These are phyloP conservation scores for Magnolia kwangsiensis DNA, from an alignment of 164 flowering plant species.

Conservation along the genomic window DNA sequence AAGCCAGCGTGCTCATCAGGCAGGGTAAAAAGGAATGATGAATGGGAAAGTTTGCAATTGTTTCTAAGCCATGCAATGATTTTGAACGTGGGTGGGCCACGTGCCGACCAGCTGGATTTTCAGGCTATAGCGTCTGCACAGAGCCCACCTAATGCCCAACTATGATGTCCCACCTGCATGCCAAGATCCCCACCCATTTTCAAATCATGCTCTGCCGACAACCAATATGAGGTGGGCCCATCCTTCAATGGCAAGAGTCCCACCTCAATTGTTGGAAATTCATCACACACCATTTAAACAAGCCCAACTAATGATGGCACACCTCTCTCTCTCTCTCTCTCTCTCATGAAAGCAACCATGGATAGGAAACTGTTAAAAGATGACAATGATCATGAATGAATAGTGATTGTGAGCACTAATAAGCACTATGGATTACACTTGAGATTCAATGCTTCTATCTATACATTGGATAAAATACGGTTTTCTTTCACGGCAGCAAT, in stretches of 20 bases:
- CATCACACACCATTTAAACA: background rate
- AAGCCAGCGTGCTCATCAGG: too few species aligned
- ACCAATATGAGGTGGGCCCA: background rate
- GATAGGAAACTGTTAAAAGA: background rate
- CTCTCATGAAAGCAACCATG: background rate
- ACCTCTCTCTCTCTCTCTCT: background rate
- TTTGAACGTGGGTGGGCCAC: too few species aligned
- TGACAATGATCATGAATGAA: constrained; percentile 20
- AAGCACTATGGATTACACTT: constrained; percentile 16
- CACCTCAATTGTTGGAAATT: background rate
- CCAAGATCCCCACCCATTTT: too few species aligned
- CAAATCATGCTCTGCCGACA: background rate
- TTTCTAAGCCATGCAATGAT: too few species aligned
- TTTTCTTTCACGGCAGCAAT: constrained; percentile 28
- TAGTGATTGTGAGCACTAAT: constrained; percentile 9
- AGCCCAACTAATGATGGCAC: background rate
- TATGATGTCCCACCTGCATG: too few species aligned
- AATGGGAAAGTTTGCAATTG: too few species aligned
- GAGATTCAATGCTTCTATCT: constrained; percentile 25
- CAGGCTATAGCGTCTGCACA: too few species aligned
- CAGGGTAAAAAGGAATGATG: too few species aligned
- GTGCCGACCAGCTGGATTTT: too few species aligned
- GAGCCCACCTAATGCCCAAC: too few species aligned
- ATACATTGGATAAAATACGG: constrained; percentile 25
- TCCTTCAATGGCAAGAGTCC: background rate